Conservation (phyloP, 2,329 filamentous ascomycete genomes). For the Sporothrix pallida region DNA sequence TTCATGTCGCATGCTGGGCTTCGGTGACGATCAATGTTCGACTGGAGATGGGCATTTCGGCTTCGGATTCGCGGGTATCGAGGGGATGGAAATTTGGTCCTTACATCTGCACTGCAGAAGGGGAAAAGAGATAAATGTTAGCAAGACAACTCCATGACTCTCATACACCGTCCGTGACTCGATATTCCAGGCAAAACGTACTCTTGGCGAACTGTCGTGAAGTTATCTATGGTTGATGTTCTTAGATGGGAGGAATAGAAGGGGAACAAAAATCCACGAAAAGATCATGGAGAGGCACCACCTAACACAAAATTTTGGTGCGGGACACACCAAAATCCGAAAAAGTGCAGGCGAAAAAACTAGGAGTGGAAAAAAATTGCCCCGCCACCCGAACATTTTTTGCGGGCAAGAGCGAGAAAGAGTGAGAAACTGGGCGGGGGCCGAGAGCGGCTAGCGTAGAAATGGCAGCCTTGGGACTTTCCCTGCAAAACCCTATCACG, state of each 20-base stretch:
- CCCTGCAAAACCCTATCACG: conserved; percentile 38
- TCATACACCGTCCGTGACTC: neutral
- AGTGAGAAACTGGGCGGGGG: neutral
- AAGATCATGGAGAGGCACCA: conserved; percentile 22
- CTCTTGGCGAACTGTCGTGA: conserved; percentile 40
- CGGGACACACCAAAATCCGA: conserved; percentile 38
- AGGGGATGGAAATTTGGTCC: conserved; percentile 44
- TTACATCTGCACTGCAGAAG: conserved; percentile 84
- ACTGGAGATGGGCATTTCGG: conserved; percentile 19
- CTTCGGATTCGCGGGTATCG: neutral
- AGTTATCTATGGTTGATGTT: conserved; percentile 33
- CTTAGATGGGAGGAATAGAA: conserved; percentile 29
- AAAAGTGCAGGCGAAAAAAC: conserved; percentile 30
- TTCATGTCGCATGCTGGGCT: neutral
- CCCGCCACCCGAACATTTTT: conserved; percentile 19
- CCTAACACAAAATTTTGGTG: conserved; percentile 39
- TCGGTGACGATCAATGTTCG: neutral
- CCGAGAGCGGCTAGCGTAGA: conserved; percentile 11
- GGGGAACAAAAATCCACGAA: conserved; percentile 33
- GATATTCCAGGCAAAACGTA: conserved; percentile 33
- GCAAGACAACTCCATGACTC: neutral
- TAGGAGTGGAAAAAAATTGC: conserved; percentile 35
- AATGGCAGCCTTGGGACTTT: neutral
- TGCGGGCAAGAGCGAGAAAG: neutral
- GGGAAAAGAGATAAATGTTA: conserved; percentile 24